Base-by-base conservation (phyloP, 306 rosid genomes). In the Lablab purpureus region DNA sequence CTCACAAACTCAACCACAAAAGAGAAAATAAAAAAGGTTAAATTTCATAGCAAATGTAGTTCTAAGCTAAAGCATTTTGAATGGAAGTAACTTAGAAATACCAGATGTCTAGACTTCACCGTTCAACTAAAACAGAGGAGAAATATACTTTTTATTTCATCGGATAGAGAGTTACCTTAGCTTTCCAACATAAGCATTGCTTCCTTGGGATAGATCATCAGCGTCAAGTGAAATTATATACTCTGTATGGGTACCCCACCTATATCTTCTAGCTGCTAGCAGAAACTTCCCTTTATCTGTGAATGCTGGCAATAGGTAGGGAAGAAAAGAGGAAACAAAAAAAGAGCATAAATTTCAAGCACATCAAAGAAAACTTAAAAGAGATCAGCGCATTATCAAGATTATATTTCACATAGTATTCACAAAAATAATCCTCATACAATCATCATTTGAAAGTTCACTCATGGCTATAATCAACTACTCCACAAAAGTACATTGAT, bases 121-220 rank as follows among this genome's bases (percentile, higher is more conserved):
- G 55, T 18, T 37, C 58, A 65, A 59, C 52, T 18, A n/a, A 51
- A 73, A 56, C 28, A 41, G 54, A 55, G 9, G 41, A 63, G 36
- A 46, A 75, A 50, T 41, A 43, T 40, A 54, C 2, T 10, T 67
- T 58, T n/a, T 21, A 49, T 60, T 64, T 56, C 46, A 68, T 40
- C 15, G 17, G 52, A 18, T 74, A 72, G 40, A 84, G 58, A 5
- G 77, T 84, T 84, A 93, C 99, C 97, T 91, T 81, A 96, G 77
- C 85, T 96, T 96, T 79, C 99, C 99, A 67, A 96, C 85, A 79
- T 93, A 93, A 59, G 99, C 99, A 83, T 96, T 96, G 87, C 97
- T 93, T 83, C 97, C 98, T 86, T 93, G 99, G 63, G 96, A 93
- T 65, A 93, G 65, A 85, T 91, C 99, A 69, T 90, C 94, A 21